Base-by-base conservation (phyloP, 2,329 filamentous ascomycete genomes). In the Pseudogymnoascus sp. region DNA sequence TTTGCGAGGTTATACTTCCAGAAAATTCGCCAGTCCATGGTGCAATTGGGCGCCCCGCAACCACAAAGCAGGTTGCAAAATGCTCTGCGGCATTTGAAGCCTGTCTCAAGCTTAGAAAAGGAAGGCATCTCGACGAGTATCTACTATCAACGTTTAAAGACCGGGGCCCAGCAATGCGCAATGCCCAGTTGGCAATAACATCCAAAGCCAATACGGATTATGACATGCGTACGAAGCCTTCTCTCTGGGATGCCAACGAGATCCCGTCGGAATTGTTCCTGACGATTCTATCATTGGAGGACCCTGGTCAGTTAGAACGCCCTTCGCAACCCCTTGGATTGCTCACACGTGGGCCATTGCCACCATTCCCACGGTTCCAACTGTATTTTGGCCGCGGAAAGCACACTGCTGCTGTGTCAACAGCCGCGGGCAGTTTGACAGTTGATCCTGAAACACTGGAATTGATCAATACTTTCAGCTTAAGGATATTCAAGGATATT, bases 1-100 rank as follows among this genome's bases (percentile, higher is more conserved):
- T 87, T 41, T 92, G 89, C 65, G 90, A 96, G 68, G 85, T 96
- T 1, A 80, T 90, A 9, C 76, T 99, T 22, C 93, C 94, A 0
- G 82, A 86, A 11, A 80, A 79, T 20, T 89, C 91, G 0, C 91
- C 90, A 0, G 76, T 97, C 36, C 82, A 80, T 61, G 85, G 83
- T 30, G 79, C 83, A 4, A 78, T 79, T 11, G 93, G 94, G 4
- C 78, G 76, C 6, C 75, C 84, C 0, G 84, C 87, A 61, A 72
- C 78, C 6, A 89, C 81, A 62, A 97, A 96, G 73, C 80, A 86
- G 30, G 75, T 88, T 16, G 93, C 94, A 4, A 95, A 94, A 72
- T 90, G 90, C 65, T 90, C 92, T 0, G 93, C 92, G 2, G 93
- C 94, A 0, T 97, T 93, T 71, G 84, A 92, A 69, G 84, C 88